Percentiles rank a stretch among this genome's conserved stretches.
Conservation (phyloP, 169 alveolate species). For the Ichthyophthirius multifiliis region DNA sequence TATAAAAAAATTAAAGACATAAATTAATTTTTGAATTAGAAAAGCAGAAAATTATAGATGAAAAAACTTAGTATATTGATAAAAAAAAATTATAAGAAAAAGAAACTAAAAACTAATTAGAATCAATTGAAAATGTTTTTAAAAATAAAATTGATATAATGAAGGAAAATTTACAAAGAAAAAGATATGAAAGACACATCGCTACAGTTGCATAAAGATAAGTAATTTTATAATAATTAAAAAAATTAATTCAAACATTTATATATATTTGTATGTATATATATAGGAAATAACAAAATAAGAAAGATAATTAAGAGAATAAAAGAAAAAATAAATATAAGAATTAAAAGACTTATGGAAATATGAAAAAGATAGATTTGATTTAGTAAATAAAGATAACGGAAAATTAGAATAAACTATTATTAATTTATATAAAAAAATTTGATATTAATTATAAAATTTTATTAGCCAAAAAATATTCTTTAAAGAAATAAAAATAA, state of each 20-base stretch:
- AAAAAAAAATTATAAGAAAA: neutral
- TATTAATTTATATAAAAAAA: neutral
- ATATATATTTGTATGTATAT: no score
- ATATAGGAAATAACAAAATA: no score
- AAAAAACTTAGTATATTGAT: neutral
- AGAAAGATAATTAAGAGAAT: neutral
- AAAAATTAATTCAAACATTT: no score
- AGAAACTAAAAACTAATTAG: neutral
- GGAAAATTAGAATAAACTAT: neutral
- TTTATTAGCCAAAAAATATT: no score
- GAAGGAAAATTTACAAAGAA: conserved; percentile 4
- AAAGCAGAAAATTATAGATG: conserved; percentile 15
- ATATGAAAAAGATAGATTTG: neutral
- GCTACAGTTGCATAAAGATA: no score
- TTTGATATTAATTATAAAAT: no score
- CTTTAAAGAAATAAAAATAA: no score
- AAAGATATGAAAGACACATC: no score
- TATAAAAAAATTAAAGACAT: neutral
- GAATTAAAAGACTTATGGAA: neutral
- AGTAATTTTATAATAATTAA: no score
- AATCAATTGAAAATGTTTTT: neutral
- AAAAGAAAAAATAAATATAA: neutral
- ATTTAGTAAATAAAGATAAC: neutral
- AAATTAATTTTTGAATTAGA: conserved; percentile 12
- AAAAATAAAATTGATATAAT: conserved; percentile 6